Conservation (phyloP, 805 yeast species). For the Candida sphagnicola region DNA sequence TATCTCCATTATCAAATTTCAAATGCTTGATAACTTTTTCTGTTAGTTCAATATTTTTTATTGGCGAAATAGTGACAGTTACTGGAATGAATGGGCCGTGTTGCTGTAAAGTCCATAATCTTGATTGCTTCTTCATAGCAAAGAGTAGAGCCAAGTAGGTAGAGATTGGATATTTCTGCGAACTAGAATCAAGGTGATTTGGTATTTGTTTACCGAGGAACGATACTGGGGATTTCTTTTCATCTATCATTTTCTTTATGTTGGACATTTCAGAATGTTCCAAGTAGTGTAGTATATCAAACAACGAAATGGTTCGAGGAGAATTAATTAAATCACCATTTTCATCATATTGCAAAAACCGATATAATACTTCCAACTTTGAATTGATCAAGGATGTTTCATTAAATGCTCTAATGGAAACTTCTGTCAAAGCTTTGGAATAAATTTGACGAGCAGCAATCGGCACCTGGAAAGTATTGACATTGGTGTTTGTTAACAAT, state of each 20-base stretch:
- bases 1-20: constrained; percentile 16
- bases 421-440: constrained; percentile 29
- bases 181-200: constrained; percentile 7
- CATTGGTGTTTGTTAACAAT: constrained; percentile 27
- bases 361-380: constrained; percentile 45
- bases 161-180: constrained; percentile 14
- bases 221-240: constrained; percentile 1
- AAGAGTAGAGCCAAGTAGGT: constrained; percentile 41
- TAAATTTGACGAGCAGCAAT: constrained; percentile 29
- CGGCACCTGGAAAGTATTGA: constrained; percentile 36
- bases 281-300: constrained; percentile 25
- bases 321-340: constrained; percentile 25
- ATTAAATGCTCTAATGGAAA: constrained; percentile 40
- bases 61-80: constrained; percentile 32
- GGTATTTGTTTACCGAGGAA: constrained; percentile 11
- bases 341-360: constrained; percentile 39
- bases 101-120: constrained; percentile 39
- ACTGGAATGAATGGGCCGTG: constrained; percentile 26
- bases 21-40: constrained; percentile 15
- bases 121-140: constrained; percentile 46
- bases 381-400: constrained; percentile 34
- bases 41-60: constrained; percentile 10
- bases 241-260: background rate
- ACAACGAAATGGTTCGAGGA: constrained; percentile 31
- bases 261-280: constrained; percentile 3